Evolutionary conservation across 495 filamentous ascomycete species (phyloP).

Genomic region (Elasticomyces elasticus): DNA sequence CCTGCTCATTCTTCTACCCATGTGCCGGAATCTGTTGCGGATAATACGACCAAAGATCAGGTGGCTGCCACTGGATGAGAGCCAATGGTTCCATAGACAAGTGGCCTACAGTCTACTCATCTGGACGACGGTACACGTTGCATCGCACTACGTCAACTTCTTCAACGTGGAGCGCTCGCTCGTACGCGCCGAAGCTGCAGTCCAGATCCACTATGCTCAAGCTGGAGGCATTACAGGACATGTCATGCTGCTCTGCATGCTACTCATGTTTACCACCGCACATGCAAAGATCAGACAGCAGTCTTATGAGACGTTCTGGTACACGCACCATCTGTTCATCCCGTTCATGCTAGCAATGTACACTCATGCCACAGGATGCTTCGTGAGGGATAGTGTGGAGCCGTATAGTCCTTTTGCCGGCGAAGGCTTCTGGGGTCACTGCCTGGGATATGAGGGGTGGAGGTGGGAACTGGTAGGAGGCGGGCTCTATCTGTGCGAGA

Average conservation of each 20-base stretch:
- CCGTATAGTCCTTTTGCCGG: slow-evolving; percentile 79
- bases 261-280: slow-evolving; percentile 95
- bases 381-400: slow-evolving; percentile 49
- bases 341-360: slow-evolving; percentile 91
- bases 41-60: slow-evolving; percentile 76
- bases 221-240: slow-evolving; percentile 91
- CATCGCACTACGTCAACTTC: slow-evolving; percentile 93
- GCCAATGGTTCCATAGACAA: slow-evolving; percentile 93
- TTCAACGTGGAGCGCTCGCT: slow-evolving; percentile 87
- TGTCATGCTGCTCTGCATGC: slow-evolving; percentile 97
- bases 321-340: slow-evolving; percentile 95
- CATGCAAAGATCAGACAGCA: slow-evolving; percentile 91
- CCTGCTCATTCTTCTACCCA: slow-evolving; percentile 79
- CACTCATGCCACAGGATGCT: slow-evolving; percentile 91
- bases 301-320: slow-evolving; percentile 98
- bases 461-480: slow-evolving; percentile 91
- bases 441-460: slow-evolving; percentile 94
- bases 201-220: slow-evolving; percentile 89
- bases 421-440: slow-evolving; percentile 76
- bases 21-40: slow-evolving; percentile 83
- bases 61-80: slow-evolving; percentile 88
- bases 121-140: slow-evolving; percentile 68
- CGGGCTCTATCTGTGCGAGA: slow-evolving; percentile 73
- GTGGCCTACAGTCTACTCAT: slow-evolving; percentile 81
- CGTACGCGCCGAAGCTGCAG: slow-evolving; percentile 65